Percentiles rank a stretch among this genome's conserved stretches.
phyloP scores from a whole-genome alignment of 1,284 basidiomycete species.

The Marasmius tenuissimus region DNA sequence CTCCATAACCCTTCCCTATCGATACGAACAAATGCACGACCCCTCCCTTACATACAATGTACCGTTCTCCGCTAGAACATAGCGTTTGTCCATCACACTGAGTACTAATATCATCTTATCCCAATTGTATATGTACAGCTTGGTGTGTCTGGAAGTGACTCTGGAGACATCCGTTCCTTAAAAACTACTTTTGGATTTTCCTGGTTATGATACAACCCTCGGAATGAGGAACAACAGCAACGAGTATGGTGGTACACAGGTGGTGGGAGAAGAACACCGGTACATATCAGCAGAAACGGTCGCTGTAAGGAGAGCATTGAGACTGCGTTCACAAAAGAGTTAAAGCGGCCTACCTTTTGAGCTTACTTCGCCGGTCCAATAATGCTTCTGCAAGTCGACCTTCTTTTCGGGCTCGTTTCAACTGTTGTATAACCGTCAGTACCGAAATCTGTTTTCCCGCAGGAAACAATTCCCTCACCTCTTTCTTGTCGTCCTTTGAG shows the following conservation, averaged over 20 bases:
- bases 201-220: not conserved
- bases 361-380: constrained; percentile 84
- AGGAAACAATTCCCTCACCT: constrained; percentile 40
- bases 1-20: not conserved
- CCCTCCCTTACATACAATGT: not conserved
- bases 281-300: constrained; percentile 58
- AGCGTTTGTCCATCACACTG: not conserved
- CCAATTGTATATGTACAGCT: not conserved
- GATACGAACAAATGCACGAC: not conserved
- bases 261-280: not conserved
- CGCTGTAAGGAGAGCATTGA: constrained; percentile 36
- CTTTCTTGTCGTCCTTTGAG: constrained; percentile 70
- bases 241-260: no score
- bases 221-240: not conserved
- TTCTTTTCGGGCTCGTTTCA: constrained; percentile 85
- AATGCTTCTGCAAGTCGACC: constrained; percentile 87
- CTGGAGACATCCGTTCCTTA: not conserved
- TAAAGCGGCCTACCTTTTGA: constrained; percentile 75
- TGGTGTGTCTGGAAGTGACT: not conserved
- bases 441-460: constrained; percentile 5
- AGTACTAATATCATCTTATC: not conserved
- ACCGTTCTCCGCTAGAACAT: not conserved
- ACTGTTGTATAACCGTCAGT: constrained; percentile 34
- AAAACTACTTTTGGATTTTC: no score
- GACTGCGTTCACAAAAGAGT: constrained; percentile 1